phyloP scores from a whole-genome alignment of 2,329 filamentous ascomycete genomes.

The Trichothecium roseum region DNA sequence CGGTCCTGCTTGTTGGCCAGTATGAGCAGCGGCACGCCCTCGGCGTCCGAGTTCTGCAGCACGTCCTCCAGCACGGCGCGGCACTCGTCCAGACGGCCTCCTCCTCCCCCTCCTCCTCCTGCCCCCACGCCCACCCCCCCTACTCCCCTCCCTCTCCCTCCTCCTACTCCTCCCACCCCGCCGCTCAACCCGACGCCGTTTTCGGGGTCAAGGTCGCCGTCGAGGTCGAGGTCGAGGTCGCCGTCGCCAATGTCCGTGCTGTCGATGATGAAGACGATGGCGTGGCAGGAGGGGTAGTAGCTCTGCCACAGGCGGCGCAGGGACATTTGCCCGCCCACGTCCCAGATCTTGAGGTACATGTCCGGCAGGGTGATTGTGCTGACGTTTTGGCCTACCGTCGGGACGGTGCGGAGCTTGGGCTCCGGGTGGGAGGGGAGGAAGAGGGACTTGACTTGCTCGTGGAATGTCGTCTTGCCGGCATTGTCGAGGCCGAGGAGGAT shows the following conservation, averaged over 20 bases:
- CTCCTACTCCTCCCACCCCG: no score
- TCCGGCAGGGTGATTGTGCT: conserved; percentile 82
- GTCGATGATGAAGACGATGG: conserved; percentile 96
- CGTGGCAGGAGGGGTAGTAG: conserved; percentile 90
- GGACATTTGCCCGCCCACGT: conserved; percentile 86
- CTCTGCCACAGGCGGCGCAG: conserved; percentile 89
- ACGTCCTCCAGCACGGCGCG: conserved; percentile 82
- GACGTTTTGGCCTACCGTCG: conserved; percentile 95
- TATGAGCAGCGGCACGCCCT: conserved; percentile 84
- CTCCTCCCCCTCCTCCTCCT: conserved; percentile 11
- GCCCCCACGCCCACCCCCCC: no score
- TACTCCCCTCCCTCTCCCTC: no score
- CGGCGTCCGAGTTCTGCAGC: conserved; percentile 74
- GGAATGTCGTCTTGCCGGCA: conserved; percentile 95
- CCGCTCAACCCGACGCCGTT: conserved; percentile 83
- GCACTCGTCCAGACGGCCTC: conserved; percentile 73
- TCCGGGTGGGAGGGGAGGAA: conserved; percentile 55
- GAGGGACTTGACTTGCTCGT: conserved; percentile 88
- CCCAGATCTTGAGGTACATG: conserved; percentile 98
- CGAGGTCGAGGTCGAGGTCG: conserved; percentile 38
- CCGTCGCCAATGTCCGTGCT: conserved; percentile 87
- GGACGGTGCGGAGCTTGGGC: conserved; percentile 76
- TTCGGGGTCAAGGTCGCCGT: conserved; percentile 62
- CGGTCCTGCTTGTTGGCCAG: conserved; percentile 96
- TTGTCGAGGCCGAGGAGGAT: conserved; percentile 96